These are phyloP conservation scores for Arxiozyma slooffiae DNA, from an alignment of 1,139 yeast species.

Conservation along the genomic window DNA sequence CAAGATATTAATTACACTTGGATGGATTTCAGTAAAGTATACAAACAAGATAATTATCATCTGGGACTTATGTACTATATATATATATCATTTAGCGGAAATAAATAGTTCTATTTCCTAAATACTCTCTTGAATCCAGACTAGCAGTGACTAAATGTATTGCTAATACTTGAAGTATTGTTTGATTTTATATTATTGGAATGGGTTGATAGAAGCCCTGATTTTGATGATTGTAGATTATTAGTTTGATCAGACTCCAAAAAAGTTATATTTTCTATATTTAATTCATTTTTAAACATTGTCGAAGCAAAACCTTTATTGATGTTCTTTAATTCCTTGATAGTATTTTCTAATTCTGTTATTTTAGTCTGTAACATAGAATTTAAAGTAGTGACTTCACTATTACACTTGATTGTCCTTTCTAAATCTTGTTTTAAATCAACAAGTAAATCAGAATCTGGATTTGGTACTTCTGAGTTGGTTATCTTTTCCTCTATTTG, in stretches of 20 bases:
- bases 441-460: conserved; percentile 30
- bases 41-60: no score
- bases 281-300: neutral
- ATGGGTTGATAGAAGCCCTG: neutral
- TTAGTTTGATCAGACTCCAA: neutral
- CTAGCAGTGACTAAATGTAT: conserved; percentile 13
- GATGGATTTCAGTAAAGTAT: no score
- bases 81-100: no score
- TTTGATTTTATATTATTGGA: neutral
- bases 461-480: conserved; percentile 26
- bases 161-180: neutral
- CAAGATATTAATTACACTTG: no score
- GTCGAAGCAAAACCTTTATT: conserved; percentile 14
- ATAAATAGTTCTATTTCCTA: conserved; percentile 5
- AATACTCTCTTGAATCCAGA: conserved; percentile 23
- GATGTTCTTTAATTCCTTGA: conserved; percentile 21
- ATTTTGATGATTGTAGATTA: neutral
- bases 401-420: conserved; percentile 50
- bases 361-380: conserved; percentile 41
- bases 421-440: conserved; percentile 37
- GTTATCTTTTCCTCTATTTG: conserved; percentile 29
- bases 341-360: conserved; percentile 18
- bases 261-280: neutral
- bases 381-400: conserved; percentile 47
- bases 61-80: neutral